Evolutionary conservation across 2,329 filamentous ascomycete genomes (phyloP).

Genomic region (Penicillium sp.): DNA sequence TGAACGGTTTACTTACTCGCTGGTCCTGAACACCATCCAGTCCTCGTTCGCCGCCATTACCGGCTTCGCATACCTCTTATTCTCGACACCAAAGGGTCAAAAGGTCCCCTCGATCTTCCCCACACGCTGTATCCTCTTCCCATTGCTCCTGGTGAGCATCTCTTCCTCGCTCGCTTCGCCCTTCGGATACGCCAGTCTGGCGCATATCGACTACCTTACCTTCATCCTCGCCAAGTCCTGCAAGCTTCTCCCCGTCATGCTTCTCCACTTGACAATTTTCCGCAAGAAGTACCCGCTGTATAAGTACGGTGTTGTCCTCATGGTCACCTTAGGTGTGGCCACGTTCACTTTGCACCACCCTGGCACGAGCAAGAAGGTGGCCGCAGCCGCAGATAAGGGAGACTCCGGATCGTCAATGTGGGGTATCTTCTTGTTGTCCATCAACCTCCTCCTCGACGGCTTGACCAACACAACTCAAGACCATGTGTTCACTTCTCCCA

Average conservation of each 20-base stretch:
- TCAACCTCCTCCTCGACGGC: conserved; percentile 94
- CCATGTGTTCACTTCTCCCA: conserved; percentile 72
- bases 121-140: conserved; percentile 68
- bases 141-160: conserved; percentile 80
- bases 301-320: conserved; percentile 91
- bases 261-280: conserved; percentile 90
- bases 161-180: conserved; percentile 89
- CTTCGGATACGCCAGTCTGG: conserved; percentile 88
- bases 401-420: conserved; percentile 64
- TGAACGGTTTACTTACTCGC: conserved; percentile 86
- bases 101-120: conserved; percentile 67
- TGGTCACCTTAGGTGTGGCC: conserved; percentile 89
- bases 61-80: conserved; percentile 76
- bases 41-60: conserved; percentile 82
- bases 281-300: conserved; percentile 85
- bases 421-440: conserved; percentile 76
- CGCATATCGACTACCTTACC: conserved; percentile 96
- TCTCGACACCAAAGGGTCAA: conserved; percentile 58
- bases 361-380: conserved; percentile 60
- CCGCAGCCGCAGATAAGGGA: conserved; percentile 43
- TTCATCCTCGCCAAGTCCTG: conserved; percentile 97
- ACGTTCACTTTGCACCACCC: conserved; percentile 88
- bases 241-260: conserved; percentile 99
- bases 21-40: conserved; percentile 96
- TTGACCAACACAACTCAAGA: conserved; percentile 97